Evolutionary conservation across 345 rosid species (phyloP).

Genomic region (Adansonia digitata): DNA sequence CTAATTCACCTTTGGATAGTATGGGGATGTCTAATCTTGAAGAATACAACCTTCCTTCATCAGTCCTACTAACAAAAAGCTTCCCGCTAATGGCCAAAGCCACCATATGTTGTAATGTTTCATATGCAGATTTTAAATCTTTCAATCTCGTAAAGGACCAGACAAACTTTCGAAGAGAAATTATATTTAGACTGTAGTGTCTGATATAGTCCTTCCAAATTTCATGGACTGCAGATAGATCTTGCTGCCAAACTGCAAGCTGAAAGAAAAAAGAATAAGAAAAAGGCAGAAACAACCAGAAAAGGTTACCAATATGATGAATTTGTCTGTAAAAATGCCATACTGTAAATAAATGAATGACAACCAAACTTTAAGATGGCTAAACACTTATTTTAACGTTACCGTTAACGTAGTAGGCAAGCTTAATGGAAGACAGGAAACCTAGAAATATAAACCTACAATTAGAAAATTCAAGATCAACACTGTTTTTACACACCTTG

Average conservation of each 20-base stretch:
- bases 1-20: conserved; percentile 36
- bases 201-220: conserved; percentile 62
- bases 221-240: conserved; percentile 46
- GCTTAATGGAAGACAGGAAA: neutral
- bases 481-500: conserved; percentile 42
- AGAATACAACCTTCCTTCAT: conserved; percentile 30
- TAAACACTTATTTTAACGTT: neutral
- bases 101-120: conserved; percentile 71
- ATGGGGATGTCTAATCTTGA: conserved; percentile 69
- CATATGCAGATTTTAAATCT: conserved; percentile 66
- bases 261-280: conserved; percentile 27
- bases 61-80: conserved; percentile 18
- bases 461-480: conserved; percentile 1
- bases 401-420: neutral
- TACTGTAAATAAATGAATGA: neutral
- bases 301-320: neutral
- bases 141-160: conserved; percentile 60
- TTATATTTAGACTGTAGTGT: conserved; percentile 48
- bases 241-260: conserved; percentile 77
- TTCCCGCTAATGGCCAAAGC: conserved; percentile 35
- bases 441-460: neutral
- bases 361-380: neutral
- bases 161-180: conserved; percentile 47
- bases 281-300: neutral
- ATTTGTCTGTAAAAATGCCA: neutral